phyloP scores from a whole-genome alignment of 2,329 filamentous ascomycete species.

The Fusarium odoratissimum region DNA sequence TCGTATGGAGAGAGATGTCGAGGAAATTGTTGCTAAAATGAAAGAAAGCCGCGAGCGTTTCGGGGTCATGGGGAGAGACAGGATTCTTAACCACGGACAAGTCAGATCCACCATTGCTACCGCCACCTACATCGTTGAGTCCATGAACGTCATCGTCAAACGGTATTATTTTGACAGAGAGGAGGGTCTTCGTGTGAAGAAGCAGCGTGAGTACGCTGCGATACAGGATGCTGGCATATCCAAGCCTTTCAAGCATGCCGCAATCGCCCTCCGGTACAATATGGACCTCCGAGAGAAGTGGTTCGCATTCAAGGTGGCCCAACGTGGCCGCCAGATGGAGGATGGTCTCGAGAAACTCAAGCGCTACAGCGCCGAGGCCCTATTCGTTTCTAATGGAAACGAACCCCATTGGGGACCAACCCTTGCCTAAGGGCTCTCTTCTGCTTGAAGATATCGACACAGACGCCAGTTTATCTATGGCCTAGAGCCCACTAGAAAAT shows the following conservation, averaged over 20 bases:
- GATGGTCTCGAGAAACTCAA: constrained; percentile 25
- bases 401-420: not conserved
- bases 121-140: not conserved
- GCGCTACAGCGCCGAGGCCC: not conserved
- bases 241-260: not conserved
- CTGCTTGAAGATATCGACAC: not conserved
- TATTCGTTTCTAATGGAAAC: not conserved
- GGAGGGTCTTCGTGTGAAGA: constrained; percentile 13
- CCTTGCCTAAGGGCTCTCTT: not conserved
- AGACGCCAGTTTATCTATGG: not conserved
- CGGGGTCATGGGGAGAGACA: not conserved
- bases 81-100: not conserved
- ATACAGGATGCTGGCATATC: not conserved
- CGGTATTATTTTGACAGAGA: constrained; percentile 14
- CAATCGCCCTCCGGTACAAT: not conserved
- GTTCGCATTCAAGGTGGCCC: not conserved
- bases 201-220: not conserved
- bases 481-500: not conserved
- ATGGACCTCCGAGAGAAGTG: not conserved
- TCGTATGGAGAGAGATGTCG: not conserved
- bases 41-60: not conserved
- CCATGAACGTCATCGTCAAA: not conserved
- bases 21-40: not conserved
- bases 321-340: not conserved
- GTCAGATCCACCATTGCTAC: not conserved